Evolutionary conservation across 306 rosid genomes (phyloP).

Genomic region (Medicago arabica): DNA sequence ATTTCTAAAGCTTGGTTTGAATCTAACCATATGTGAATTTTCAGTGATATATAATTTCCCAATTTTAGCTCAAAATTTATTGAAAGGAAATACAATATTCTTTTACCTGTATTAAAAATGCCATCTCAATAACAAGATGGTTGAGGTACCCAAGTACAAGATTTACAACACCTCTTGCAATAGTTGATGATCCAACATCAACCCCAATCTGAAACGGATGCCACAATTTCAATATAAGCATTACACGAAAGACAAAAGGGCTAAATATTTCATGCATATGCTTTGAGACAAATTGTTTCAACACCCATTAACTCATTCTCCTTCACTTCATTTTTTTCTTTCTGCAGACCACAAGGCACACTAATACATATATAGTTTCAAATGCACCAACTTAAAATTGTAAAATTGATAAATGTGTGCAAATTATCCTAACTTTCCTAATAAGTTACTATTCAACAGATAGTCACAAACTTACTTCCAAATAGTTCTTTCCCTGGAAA

Average conservation of each 20-base stretch:
- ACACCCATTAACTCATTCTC: constrained; percentile 3
- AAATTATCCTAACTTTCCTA: constrained; percentile 3
- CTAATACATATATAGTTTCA: background rate
- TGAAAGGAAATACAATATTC: constrained; percentile 29
- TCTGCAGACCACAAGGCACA: constrained; percentile 12
- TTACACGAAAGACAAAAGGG: constrained; percentile 7
- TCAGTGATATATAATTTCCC: constrained; percentile 19
- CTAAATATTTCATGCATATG: constrained; percentile 35
- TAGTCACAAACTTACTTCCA: constrained; percentile 65
- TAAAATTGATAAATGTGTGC: constrained; percentile 10
- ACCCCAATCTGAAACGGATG: constrained; percentile 64
- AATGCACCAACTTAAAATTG: constrained; percentile 23
- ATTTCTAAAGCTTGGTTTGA: background rate
- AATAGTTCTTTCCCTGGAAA: constrained; percentile 83
- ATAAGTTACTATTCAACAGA: constrained; percentile 9
- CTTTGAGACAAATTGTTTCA: constrained; percentile 20
- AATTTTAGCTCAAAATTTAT: constrained; percentile 19
- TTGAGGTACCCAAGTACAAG: constrained; percentile 96
- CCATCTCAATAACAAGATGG: constrained; percentile 93
- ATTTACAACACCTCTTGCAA: constrained; percentile 90
- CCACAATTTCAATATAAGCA: constrained; percentile 36
- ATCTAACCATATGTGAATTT: constrained; percentile 11
- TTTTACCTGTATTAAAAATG: constrained; percentile 87
- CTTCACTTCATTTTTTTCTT: background rate
- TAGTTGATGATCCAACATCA: constrained; percentile 87